Percentiles rank a stretch among this genome's conserved stretches.
These are phyloP conservation scores for Tolypocladium sp. DNA, from an alignment of 2,329 filamentous ascomycete species.

Conservation along the genomic window DNA sequence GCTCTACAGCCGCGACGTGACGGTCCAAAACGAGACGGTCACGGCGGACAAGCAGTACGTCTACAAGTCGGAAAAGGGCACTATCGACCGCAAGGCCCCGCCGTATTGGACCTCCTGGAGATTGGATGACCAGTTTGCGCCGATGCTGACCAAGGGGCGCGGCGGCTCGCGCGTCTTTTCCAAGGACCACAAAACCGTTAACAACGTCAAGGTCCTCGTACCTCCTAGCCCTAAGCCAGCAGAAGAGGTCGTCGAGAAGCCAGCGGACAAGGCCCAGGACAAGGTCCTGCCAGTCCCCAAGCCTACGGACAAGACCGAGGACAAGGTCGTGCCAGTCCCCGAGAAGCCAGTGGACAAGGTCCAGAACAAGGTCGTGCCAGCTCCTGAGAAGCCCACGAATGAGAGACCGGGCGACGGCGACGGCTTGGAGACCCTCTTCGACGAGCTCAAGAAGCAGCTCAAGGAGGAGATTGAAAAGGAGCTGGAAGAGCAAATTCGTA, in stretches of 20 bases:
- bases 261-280: not conserved
- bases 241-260: not conserved
- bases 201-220: not conserved
- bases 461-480: too few relatives aligned
- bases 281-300: not conserved
- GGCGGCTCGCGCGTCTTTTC: not conserved
- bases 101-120: not conserved
- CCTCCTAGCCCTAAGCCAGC: not conserved
- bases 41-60: constrained; percentile 32
- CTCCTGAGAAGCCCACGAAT: not conserved
- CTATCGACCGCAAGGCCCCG: not conserved
- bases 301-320: too few relatives aligned
- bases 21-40: constrained; percentile 44
- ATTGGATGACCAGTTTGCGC: not conserved
- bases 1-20: constrained; percentile 50
- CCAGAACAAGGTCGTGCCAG: not conserved
- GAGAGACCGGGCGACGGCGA: not conserved
- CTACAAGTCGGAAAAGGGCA: not conserved
- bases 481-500: too few relatives aligned
- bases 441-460: too few relatives aligned
- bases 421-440: too few relatives aligned
- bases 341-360: too few relatives aligned
- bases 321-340: not conserved
- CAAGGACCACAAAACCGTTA: not conserved
- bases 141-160: not conserved